Base-by-base conservation (phyloP, 768 basidiomycete species). In the Pleurotus giganteus region DNA sequence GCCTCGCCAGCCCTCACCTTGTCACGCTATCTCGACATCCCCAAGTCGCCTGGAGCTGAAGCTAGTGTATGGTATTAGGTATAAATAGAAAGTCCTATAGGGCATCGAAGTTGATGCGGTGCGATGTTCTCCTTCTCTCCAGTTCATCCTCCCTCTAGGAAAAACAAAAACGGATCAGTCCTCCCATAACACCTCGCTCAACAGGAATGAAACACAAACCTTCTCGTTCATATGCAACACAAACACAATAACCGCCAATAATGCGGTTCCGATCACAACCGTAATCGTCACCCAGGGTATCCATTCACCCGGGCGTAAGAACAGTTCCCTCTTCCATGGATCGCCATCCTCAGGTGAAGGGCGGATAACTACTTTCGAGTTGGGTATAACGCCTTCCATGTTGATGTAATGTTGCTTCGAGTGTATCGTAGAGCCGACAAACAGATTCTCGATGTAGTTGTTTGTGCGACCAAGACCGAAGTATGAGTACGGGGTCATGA, bases 381-480 rank as follows among this genome's bases (percentile, higher is more conserved):
- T 98, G 0, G 97, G 97, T 42, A 99, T 94, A 29, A 99, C 88
- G 24, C 95, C 95, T 66, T 98, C 97, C 81, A 98, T 88, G 66
- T 89, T 87, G 67, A 96, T 94, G 60, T 78, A 92, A 65, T 96
- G 92, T 29, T 85, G 66, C 31, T 75, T 66, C 0, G 77, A 68
- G 56, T 91, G 86, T 27, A 90, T 79, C 4, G 94, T 96, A 3
- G 93, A 88, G 13, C 97, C 97, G 17, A 98, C 91, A 66, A 97
- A 97, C 2, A 99, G 80, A 68, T 98, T 98, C 78, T 99, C 97
- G 63, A 99, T 94, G 71, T 99, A 99, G 68, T 99, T 99, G 71
- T 99, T 99, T 13, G 95, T 98, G 37, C 97, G 85, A 0, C 96
- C 97, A 6, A 99, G 84, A 1, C 97, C 96, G 65, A 98, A 91